Base-by-base conservation (phyloP, 495 filamentous ascomycete genomes). In the Aspergillus homomorphus region DNA sequence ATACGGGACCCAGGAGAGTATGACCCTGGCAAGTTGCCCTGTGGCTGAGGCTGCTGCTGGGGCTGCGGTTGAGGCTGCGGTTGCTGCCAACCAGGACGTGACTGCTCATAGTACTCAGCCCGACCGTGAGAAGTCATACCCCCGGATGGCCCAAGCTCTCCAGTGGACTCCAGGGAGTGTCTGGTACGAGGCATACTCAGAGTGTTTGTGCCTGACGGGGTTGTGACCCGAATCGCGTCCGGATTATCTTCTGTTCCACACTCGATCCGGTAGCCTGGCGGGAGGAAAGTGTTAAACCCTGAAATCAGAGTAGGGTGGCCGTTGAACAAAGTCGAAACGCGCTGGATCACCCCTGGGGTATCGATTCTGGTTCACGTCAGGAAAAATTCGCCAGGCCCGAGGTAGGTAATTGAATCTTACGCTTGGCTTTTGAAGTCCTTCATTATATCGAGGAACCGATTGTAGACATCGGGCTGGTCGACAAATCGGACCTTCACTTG, bases 391-490 rank as follows among this genome's bases (percentile, higher is more conserved):
- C 38, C 33, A 28, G 21, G 18, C 30, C 30, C 45, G 21, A 0
- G 45, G 44, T 45, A 42, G 8, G 41, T 28, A 50, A 48, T 5
- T 10, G 18, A 38, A 59, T 54, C 89, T 77, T 75, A 94, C 86
- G 92, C 90, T 76, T 96, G 92, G 65, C 92, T 96, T 76, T 99
- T 99, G 76, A 99, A 99, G 61, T 99, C 95, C 72, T 99, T 99
- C 95, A 99, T 99, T 51, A 99, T 99, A 62, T 99, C 94, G 53
- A 99, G 75, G 66, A 99, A 99, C 20, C 88, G 84, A 69, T 99
- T 99, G 67, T 99, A 99, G 2, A 99, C 94, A 70, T 99, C 95
- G 9, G 94, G 93, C 63, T 96, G 91, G 55, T 97, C 92, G 53
- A 90, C 87, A 65, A 99, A 99, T 62, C 96, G 92, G 48, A 97